A percentile compares a stretch with the other conserved stretches of the same genome.
Evolutionary conservation across 2,329 filamentous ascomycete genomes (phyloP).

Genomic region (Daldinia sp.): DNA sequence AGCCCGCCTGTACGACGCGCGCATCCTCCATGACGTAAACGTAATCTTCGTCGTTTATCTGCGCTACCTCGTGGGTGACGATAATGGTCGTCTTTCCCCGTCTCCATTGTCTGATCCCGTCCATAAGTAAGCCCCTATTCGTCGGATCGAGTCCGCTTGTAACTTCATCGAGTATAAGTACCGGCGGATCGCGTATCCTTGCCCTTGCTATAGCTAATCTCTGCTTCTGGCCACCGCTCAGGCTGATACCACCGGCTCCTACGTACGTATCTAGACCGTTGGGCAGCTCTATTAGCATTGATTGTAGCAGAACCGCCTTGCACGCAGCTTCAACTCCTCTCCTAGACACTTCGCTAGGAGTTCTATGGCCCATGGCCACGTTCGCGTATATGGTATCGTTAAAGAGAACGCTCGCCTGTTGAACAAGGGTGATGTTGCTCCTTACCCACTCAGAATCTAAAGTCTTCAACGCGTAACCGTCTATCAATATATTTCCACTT

Average conservation of each 20-base stretch:
- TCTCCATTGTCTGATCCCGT: conserved; percentile 82
- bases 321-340: conserved; percentile 72
- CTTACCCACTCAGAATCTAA: conserved; percentile 80
- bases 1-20: conserved; percentile 75
- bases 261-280: conserved; percentile 78
- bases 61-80: conserved; percentile 88
- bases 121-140: conserved; percentile 76
- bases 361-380: conserved; percentile 75
- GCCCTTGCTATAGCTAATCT: conserved; percentile 84
- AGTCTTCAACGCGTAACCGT: conserved; percentile 70
- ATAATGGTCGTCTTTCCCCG: conserved; percentile 87
- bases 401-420: conserved; percentile 86
- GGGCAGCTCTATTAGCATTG: conserved; percentile 75
- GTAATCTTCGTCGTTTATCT: conserved; percentile 79
- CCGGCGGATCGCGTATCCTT: conserved; percentile 78
- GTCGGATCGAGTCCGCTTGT: conserved; percentile 87
- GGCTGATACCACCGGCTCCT: conserved; percentile 73
- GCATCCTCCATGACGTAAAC: conserved; percentile 84
- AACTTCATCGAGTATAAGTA: conserved; percentile 89
- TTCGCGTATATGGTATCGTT: conserved; percentile 83
- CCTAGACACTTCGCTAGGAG: conserved; percentile 61
- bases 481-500: conserved; percentile 75
- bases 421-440: conserved; percentile 81
- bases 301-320: conserved; percentile 75
- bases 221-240: conserved; percentile 90